Percentiles rank a stretch among this genome's conserved stretches.
Conservation (phyloP, 2,329 filamentous ascomycete species). For the Aspergillus viridinutans region DNA sequence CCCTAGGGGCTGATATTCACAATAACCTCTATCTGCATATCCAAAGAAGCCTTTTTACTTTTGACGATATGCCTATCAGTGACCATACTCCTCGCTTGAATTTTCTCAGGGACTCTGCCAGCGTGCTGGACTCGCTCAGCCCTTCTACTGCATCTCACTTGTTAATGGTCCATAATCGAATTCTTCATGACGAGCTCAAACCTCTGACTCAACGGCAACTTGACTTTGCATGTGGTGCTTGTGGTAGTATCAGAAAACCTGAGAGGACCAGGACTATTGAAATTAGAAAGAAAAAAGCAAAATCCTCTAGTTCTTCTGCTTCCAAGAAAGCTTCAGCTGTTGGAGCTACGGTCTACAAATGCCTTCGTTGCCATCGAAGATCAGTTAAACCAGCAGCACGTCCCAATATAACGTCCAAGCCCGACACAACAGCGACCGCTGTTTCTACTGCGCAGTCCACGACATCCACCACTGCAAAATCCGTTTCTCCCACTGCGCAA, state of each 20-base stretch:
- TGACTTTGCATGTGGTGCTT: conserved; percentile 36
- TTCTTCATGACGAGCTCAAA: conserved; percentile 32
- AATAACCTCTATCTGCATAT: neutral
- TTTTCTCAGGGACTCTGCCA: conserved; percentile 37
- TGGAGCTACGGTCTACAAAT: conserved; percentile 33
- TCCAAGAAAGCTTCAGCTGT: conserved; percentile 10
- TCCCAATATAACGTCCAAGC: conserved; percentile 8
- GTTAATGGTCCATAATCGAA: conserved; percentile 33
- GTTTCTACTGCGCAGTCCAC: conserved; percentile 5
- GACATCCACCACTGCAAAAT: conserved; percentile 7
- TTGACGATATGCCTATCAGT: conserved; percentile 17
- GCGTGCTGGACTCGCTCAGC: conserved; percentile 26
- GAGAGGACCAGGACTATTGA: conserved; percentile 27
- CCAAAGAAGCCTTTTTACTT: neutral
- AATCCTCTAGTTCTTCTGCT: conserved; percentile 4
- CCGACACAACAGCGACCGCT: conserved; percentile 7
- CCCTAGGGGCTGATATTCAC: neutral
- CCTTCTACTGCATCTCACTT: conserved; percentile 42
- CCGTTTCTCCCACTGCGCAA: conserved; percentile 6
- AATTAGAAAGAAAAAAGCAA: conserved; percentile 19
- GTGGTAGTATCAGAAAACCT: conserved; percentile 35
- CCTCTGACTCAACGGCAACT: conserved; percentile 29
- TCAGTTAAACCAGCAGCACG: conserved; percentile 23
- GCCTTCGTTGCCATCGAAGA: conserved; percentile 33
- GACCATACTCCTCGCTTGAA: conserved; percentile 25